Evolutionary conservation across 1,284 basidiomycete species (phyloP), one percentile per base, ranked within the genome.

Genomic region (Mycena citricolor): DNA sequence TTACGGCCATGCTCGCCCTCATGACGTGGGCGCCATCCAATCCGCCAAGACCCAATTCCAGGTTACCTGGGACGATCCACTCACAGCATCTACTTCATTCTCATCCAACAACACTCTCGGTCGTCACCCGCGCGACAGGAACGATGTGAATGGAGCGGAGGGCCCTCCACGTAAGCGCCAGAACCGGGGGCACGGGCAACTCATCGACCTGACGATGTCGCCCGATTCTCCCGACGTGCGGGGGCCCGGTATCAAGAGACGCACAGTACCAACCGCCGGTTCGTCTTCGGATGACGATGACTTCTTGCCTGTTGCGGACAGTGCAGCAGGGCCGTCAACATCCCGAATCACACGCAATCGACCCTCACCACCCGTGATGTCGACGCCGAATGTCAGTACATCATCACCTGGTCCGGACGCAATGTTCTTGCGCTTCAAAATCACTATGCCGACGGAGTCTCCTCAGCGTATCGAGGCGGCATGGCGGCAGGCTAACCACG

Each of bases 101-200:
- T 64, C 70, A 19, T 68, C 69, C 45, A 62, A 69, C 62, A 76
- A 73, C 73, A 73, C 68, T 73, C 75, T 39, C 69, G 70, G 64
- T 23, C 69, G 71, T 49, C 70, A 68, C 54, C 64, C 67, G 50
- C 61, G 64, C 56, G 66, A 65, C 41, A 60, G 61, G 11, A 63
- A n/a, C n/a, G n/a, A 69, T 39, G 59, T 60, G 25, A 69, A 71
- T 25, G 62, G 62, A 35, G 75, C 78, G 19, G 74, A 75, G 13
- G 82, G 77, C 20, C 83, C 79, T 34, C 83, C 86, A 31, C 77
- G 77, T 45, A 89, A 89, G 68, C 79, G 79, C 53, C 56, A 77
- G 31, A 80, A 85, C 59, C 68, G 68, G 45, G 81, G 75, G 26
- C 54, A 68, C 48, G 69, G 74, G 52, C 61, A 69, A 34, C 53